Percentiles rank a stretch among this genome's conserved stretches.
These are phyloP conservation scores for Fusarium mundagurra DNA, from an alignment of 2,329 filamentous ascomycete genomes.

Conservation along the genomic window DNA sequence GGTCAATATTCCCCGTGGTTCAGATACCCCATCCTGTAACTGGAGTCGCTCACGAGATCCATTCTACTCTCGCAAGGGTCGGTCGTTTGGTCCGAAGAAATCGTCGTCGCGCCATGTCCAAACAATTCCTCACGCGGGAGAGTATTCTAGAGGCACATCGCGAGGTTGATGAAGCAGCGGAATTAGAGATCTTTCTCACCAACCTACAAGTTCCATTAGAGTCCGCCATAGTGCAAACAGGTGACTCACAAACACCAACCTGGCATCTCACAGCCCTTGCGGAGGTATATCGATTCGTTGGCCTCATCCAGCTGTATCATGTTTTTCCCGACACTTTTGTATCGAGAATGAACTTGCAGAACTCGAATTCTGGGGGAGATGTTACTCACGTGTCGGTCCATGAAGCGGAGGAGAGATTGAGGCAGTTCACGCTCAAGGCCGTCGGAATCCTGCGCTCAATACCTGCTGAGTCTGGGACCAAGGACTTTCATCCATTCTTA, in stretches of 20 bases:
- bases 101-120: background rate
- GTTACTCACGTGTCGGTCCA: rapidly evolving
- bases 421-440: background rate
- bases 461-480: background rate
- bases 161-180: background rate
- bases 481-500: background rate
- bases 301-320: background rate
- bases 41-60: background rate
- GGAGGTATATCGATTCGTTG: background rate
- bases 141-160: background rate
- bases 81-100: background rate
- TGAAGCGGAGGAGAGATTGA: background rate
- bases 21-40: background rate
- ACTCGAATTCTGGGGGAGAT: rapidly evolving
- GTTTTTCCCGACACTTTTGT: background rate
- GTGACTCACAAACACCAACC: background rate
- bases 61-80: background rate
- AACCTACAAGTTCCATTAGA: background rate
- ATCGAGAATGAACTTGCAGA: background rate
- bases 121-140: rapidly evolving
- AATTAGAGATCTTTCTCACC: background rate
- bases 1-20: background rate
- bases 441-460: background rate
- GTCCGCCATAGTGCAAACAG: background rate
- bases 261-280: background rate